Base-by-base conservation (phyloP, 768 basidiomycete species). In the Rhizopogon vinicolor region DNA sequence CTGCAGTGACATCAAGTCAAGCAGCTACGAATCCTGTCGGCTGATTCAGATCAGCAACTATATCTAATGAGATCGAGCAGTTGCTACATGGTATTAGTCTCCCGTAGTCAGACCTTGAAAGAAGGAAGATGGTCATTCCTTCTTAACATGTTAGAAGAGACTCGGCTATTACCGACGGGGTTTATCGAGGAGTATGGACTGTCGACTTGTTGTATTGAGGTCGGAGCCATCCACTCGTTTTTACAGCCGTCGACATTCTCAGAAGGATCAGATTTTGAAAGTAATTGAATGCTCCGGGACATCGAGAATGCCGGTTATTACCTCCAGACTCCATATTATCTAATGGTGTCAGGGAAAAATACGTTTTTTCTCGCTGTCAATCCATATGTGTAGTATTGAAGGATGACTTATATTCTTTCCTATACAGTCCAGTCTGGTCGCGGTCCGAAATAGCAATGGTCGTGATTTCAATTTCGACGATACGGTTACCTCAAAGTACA, bases 81-180 rank as follows among this genome's bases (percentile, higher is more conserved):
- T 49, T 49, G 48, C 14, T 10, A 45, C 43, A 28, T 25, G 43
- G 18, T 33, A 25, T 25, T 25, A 25, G 25, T 25, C 25, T 25
- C 25, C 25, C 25, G 25, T 25, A 25, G 25, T 25, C 3, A 25
- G 3, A 25, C 22, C 3, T 25, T 5, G 25, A 25, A 25, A 25
- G 25, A 25, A 25, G 25, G 25, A 25, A 25, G 25, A 25, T 25
- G 25, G 25, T 25, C 25, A 25, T 25, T 25, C 25, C 25, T 25
- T 37, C 35, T 5, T 10, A 48, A 31, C 33, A 48, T 37, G 4
- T 49, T 49, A 49, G 48, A 49, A 49, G 48, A 49, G 37, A 25
- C 35, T 49, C 48, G 48, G 48, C 22, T 49, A 49, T 49, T 35
- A 4, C 48, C 48, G 48, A 49, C 48, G 48, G 48, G 35, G 33